phyloP scores from a whole-genome alignment of 306 rosid genomes.

The Urtica urens region DNA sequence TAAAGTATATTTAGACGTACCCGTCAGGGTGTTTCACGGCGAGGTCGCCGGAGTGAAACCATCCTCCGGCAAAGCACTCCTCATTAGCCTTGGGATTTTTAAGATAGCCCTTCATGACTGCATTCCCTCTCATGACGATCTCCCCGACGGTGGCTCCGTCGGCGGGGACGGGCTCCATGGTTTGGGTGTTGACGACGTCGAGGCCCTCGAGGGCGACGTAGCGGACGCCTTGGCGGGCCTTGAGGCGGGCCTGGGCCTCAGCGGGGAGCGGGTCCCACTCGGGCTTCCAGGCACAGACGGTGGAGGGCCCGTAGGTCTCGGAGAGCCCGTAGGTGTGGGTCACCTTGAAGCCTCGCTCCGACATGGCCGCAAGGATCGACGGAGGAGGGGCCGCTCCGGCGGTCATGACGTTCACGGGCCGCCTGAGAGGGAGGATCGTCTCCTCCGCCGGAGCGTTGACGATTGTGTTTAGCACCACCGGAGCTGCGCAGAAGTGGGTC shows the following conservation, averaged over 20 bases:
- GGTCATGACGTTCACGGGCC: slow-evolving; percentile 57
- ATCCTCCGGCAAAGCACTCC: slow-evolving; percentile 65
- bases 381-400: slow-evolving; percentile 99
- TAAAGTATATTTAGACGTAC: too few species aligned
- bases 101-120: slow-evolving; percentile 84
- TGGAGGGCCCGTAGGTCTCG: slow-evolving; percentile 82
- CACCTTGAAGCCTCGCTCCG: slow-evolving; percentile 61
- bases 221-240: slow-evolving; percentile 86
- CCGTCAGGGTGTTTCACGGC: slow-evolving; percentile 88
- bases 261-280: slow-evolving; percentile 77
- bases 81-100: slow-evolving; percentile 76
- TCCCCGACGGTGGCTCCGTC: slow-evolving; percentile 81
- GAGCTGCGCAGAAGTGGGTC: slow-evolving; percentile 94
- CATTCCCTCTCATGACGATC: slow-evolving; percentile 76
- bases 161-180: slow-evolving; percentile 64
- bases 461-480: slow-evolving; percentile 77
- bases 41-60: slow-evolving; percentile 89
- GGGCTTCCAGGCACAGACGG: slow-evolving; percentile 87
- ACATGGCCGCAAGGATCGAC: slow-evolving; percentile 57
- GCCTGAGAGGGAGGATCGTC: slow-evolving; percentile 81
- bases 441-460: slow-evolving; percentile 62
- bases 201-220: slow-evolving; percentile 62
- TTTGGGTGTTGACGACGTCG: slow-evolving; percentile 47
- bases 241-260: slow-evolving; percentile 44
- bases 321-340: slow-evolving; percentile 91